Percentiles rank a stretch among this genome's conserved stretches.
Evolutionary conservation across 2,329 filamentous ascomycete species (phyloP).

Genomic region (Elsinoe batatas): DNA sequence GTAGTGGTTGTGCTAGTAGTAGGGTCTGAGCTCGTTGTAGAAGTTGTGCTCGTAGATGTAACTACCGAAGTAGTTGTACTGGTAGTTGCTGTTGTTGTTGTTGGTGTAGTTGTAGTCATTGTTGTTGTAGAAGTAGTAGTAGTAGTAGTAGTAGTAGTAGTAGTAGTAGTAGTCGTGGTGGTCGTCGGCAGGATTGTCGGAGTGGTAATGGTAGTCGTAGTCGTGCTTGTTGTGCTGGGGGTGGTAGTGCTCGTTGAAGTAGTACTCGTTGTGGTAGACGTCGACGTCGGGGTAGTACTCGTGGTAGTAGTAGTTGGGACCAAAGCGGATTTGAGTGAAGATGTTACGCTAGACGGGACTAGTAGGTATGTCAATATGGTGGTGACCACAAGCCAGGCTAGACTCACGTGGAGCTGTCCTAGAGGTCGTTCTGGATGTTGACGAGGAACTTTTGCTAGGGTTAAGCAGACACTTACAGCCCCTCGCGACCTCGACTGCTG

Average conservation of each 20-base stretch:
- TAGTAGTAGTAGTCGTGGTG: not conserved
- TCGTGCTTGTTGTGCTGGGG: not conserved
- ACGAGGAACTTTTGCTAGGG: not conserved
- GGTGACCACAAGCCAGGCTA: too few species aligned
- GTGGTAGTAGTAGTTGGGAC: not conserved
- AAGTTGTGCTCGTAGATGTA: not conserved
- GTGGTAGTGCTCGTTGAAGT: not conserved
- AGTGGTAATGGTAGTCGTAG: not conserved
- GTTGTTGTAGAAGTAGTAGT: not conserved
- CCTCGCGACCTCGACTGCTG: not conserved
- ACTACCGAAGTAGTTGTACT: not conserved
- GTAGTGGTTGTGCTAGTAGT: constrained; percentile 4
- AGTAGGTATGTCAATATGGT: not conserved
- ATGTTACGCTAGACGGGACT: not conserved
- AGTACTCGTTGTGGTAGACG: not conserved
- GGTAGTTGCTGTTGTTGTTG: not conserved
- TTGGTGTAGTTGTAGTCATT: not conserved
- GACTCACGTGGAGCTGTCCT: not conserved
- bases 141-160: not conserved
- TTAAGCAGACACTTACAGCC: not conserved
- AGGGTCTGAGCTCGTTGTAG: not conserved
- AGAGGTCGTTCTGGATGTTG: not conserved
- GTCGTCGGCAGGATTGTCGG: not conserved
- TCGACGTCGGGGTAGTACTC: not conserved
- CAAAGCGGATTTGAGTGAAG: not conserved